Percentiles rank a stretch among this genome's conserved stretches.
phyloP scores from a whole-genome alignment of 208 protist species.

The Trypanosoma caninum region DNA sequence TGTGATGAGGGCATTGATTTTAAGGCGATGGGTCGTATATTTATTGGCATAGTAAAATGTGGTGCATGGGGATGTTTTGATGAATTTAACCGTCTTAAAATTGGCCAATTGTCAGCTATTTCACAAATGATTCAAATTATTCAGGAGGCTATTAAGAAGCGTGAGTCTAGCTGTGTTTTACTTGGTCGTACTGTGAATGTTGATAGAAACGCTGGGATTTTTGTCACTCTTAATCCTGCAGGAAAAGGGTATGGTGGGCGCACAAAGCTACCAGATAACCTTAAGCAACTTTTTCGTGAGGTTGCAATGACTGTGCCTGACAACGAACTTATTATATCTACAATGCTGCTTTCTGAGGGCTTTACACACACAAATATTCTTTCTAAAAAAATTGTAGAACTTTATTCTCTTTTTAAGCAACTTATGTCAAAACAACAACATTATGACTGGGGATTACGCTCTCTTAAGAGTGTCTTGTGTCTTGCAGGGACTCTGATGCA shows the following conservation, averaged over 20 bases:
- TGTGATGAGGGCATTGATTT: constrained; percentile 95
- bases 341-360: constrained; percentile 90
- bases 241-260: constrained; percentile 96
- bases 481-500: constrained; percentile 88
- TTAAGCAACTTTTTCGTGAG: constrained; percentile 97
- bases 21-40: constrained; percentile 93
- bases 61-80: constrained; percentile 95
- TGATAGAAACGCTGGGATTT: constrained; percentile 89
- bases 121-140: constrained; percentile 95
- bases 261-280: constrained; percentile 97
- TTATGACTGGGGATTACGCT: constrained; percentile 98
- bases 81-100: constrained; percentile 95
- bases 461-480: constrained; percentile 95
- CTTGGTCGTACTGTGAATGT: constrained; percentile 71
- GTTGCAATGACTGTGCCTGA: constrained; percentile 98
- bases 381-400: constrained; percentile 87
- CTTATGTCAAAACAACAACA: constrained; percentile 97
- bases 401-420: constrained; percentile 94
- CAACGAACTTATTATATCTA: constrained; percentile 94
- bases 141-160: constrained; percentile 87
- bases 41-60: constrained; percentile 93
- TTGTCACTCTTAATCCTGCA: constrained; percentile 97
- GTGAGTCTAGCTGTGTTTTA: constrained; percentile 73
- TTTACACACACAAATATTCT: constrained; percentile 85
- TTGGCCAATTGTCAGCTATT: constrained; percentile 93